phyloP scores from a whole-genome alignment of 2,329 filamentous ascomycete genomes.

The Didymella exigua region DNA sequence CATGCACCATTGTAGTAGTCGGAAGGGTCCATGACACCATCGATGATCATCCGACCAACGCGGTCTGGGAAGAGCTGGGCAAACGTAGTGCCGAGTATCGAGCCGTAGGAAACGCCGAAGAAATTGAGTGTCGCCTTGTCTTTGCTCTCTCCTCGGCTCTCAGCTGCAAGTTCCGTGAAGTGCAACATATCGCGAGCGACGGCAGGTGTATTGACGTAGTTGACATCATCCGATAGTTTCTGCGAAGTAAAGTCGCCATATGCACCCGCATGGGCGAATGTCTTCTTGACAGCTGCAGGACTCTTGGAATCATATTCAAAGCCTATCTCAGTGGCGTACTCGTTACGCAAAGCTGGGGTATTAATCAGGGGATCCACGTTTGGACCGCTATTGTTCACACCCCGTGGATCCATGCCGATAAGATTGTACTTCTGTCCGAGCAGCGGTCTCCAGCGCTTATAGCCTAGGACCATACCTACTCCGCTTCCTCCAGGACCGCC shows the following conservation, averaged over 20 bases:
- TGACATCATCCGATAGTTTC: not conserved
- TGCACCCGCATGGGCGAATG: constrained; percentile 36
- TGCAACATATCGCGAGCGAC: not conserved
- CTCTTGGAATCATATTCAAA: constrained; percentile 1
- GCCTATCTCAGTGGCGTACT: constrained; percentile 25
- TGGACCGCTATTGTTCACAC: constrained; percentile 27
- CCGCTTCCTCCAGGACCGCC: constrained; percentile 40
- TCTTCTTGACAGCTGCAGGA: constrained; percentile 40
- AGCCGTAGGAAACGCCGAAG: constrained; percentile 54
- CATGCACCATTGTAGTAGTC: constrained; percentile 55
- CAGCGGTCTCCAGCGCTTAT: not conserved
- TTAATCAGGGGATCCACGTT: constrained; percentile 18
- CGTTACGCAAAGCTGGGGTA: not conserved
- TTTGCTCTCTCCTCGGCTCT: not conserved
- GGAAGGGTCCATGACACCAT: constrained; percentile 49
- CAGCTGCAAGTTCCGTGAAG: not conserved
- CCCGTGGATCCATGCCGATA: constrained; percentile 41
- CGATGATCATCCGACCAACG: constrained; percentile 40
- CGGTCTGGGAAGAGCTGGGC: constrained; percentile 54
- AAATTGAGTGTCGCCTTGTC: constrained; percentile 46
- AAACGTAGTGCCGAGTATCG: constrained; percentile 54
- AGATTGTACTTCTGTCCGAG: constrained; percentile 41
- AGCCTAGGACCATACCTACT: constrained; percentile 26
- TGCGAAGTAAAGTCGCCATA: constrained; percentile 23
- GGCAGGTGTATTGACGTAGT: not conserved